phyloP scores from a whole-genome alignment of 768 basidiomycete species.

The Trametes villosa region DNA sequence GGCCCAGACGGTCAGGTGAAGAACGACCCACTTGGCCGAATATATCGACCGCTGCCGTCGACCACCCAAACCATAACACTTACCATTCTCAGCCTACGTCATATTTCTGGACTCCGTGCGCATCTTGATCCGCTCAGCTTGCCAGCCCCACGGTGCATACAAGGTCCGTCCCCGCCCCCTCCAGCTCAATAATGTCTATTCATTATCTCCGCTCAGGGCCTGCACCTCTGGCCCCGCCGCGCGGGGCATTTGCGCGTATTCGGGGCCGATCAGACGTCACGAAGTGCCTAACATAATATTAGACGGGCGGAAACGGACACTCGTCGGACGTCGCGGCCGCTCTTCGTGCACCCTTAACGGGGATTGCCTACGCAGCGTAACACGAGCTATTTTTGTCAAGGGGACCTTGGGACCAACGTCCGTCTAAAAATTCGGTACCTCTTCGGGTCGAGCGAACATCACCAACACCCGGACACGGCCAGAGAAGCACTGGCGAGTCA shows the following conservation, averaged over 20 bases:
- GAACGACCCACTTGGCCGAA: no score
- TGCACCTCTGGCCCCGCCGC: no score
- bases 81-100: slow-evolving; percentile 1
- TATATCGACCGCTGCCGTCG: neutral
- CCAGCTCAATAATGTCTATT: no score
- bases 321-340: slow-evolving; percentile 7
- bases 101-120: slow-evolving; percentile 4
- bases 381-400: neutral
- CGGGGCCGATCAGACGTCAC: neutral
- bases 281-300: neutral
- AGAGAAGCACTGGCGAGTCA: neutral
- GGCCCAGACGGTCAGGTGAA: no score
- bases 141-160: no score
- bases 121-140: slow-evolving; percentile 4
- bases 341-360: neutral
- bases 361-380: slow-evolving; percentile 1
- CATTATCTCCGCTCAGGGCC: no score
- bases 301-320: neutral
- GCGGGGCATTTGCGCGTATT: neutral
- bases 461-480: neutral
- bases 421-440: slow-evolving; percentile 6
- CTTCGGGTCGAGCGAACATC: slow-evolving; percentile 14
- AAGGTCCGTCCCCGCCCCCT: no score
- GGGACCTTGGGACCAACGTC: slow-evolving; percentile 2
- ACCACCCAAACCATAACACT: slow-evolving; percentile 1